Conservation (phyloP, 1,284 basidiomycete species). For the Cryptococcus sp. region DNA sequence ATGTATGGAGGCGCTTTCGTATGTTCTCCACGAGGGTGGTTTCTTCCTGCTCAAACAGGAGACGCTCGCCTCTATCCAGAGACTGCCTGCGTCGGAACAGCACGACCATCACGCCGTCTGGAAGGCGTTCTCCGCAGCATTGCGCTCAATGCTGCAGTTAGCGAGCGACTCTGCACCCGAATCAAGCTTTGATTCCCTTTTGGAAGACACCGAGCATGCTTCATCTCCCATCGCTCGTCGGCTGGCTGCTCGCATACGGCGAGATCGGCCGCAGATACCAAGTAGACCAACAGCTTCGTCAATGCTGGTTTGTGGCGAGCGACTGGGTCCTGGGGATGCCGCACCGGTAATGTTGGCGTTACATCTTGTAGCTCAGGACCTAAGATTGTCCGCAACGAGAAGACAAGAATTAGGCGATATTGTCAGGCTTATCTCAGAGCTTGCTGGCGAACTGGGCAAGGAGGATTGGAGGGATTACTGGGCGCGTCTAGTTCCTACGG, state of each 20-base stretch:
- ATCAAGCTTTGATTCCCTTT: background rate
- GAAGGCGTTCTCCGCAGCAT: slow-evolving; percentile 11
- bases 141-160: slow-evolving; percentile 15
- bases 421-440: slow-evolving; percentile 64
- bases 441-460: slow-evolving; percentile 65
- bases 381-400: slow-evolving; percentile 46
- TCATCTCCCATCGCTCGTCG: slow-evolving; percentile 56
- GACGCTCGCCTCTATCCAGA: slow-evolving; percentile 58
- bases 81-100: slow-evolving; percentile 14
- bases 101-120: slow-evolving; percentile 13
- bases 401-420: slow-evolving; percentile 63
- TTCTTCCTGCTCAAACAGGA: slow-evolving; percentile 61
- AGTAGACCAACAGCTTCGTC: background rate
- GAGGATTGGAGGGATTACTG: slow-evolving; percentile 87
- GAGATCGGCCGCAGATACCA: slow-evolving; percentile 1
- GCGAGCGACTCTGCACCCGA: background rate
- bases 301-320: background rate
- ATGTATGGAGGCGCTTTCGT: slow-evolving; percentile 64
- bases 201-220: background rate
- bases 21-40: slow-evolving; percentile 57
- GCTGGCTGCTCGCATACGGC: slow-evolving; percentile 49
- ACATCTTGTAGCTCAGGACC: slow-evolving; percentile 71
- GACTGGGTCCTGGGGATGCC: slow-evolving; percentile 1
- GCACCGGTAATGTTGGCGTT: slow-evolving; percentile 61
- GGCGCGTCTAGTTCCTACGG: slow-evolving; percentile 69